phyloP scores from a whole-genome alignment of 2,329 filamentous ascomycete genomes.

The Tolypocladium amazonense region DNA sequence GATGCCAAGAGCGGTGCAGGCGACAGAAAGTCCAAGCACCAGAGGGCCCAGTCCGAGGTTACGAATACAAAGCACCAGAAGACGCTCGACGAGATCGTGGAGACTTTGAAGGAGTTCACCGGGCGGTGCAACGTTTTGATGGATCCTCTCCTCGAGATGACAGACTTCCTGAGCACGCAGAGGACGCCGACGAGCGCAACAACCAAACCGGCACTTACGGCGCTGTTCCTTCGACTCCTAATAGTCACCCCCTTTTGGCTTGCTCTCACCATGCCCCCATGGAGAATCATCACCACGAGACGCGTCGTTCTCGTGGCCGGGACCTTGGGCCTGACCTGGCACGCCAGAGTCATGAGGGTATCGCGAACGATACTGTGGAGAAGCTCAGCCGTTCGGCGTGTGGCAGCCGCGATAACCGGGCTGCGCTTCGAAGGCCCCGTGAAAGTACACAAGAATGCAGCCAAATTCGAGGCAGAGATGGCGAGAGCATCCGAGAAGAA shows the following conservation, averaged over 20 bases:
- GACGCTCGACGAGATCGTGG: constrained; percentile 93
- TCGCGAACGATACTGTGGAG: constrained; percentile 85
- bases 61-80: constrained; percentile 73
- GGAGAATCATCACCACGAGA: constrained; percentile 77
- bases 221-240: constrained; percentile 79
- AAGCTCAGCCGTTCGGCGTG: constrained; percentile 60
- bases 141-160: constrained; percentile 78
- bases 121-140: constrained; percentile 84
- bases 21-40: constrained; percentile 25
- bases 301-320: constrained; percentile 78
- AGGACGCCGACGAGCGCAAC: constrained; percentile 84
- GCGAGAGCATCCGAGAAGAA: constrained; percentile 11
- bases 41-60: constrained; percentile 41
- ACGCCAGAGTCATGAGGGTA: constrained; percentile 76
- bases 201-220: constrained; percentile 78
- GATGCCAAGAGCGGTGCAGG: constrained; percentile 10
- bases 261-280: constrained; percentile 66
- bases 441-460: constrained; percentile 17
- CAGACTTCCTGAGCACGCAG: constrained; percentile 88
- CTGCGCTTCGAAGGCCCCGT: constrained; percentile 54
- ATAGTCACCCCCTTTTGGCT: constrained; percentile 86
- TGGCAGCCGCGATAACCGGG: constrained; percentile 67
- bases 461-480: neutral
- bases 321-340: constrained; percentile 82
- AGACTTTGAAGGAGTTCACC: constrained; percentile 83